Evolutionary conservation across 768 basidiomycete species (phyloP).

Genomic region (Lentinus tigrinus): DNA sequence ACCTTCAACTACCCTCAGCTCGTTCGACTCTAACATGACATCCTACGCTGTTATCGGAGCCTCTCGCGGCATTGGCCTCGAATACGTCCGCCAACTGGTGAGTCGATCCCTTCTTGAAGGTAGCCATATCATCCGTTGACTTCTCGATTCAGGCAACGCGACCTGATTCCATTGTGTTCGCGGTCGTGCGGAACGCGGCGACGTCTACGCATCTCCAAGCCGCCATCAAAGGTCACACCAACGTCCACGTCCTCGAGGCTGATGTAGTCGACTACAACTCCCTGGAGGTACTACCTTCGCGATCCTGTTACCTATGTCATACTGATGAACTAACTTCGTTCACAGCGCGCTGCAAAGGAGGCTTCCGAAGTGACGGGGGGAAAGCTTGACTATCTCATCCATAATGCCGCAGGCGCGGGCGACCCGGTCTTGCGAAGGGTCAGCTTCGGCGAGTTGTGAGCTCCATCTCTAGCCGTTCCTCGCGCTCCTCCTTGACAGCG

Average conservation of each 20-base stretch:
- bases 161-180: constrained; percentile 18
- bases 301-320: background rate
- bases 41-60: constrained; percentile 20
- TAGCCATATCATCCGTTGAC: too few relatives aligned
- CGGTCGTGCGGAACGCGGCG: constrained; percentile 17
- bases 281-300: constrained; percentile 34
- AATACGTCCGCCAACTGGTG: background rate
- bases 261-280: constrained; percentile 34
- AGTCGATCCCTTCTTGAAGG: too few relatives aligned
- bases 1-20: too few relatives aligned
- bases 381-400: background rate
- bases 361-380: background rate
- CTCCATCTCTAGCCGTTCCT: too few relatives aligned
- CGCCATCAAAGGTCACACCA: constrained; percentile 6
- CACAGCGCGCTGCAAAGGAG: background rate
- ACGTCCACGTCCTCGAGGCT: constrained; percentile 34
- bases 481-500: background rate
- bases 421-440: background rate
- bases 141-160: too few relatives aligned
- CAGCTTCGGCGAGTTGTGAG: constrained; percentile 5
- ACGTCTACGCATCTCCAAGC: constrained; percentile 4
- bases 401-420: background rate
- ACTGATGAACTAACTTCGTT: background rate
- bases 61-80: constrained; percentile 20
- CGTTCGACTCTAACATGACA: too few relatives aligned